Evolutionary conservation across 2,329 filamentous ascomycete genomes (phyloP), one percentile per base, ranked within the genome.

Genomic region (Penicillium sp.): DNA sequence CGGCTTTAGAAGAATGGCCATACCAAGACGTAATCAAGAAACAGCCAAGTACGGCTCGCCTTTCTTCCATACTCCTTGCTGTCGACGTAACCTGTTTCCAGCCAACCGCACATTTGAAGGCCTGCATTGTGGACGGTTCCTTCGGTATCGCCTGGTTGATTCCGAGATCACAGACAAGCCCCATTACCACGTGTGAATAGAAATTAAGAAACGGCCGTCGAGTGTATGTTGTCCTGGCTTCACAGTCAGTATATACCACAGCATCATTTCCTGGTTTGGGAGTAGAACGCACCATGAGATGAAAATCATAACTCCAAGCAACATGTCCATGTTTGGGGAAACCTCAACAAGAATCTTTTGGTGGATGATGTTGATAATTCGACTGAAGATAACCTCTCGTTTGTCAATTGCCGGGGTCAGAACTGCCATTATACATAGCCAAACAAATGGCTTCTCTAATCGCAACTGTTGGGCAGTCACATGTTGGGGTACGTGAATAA

Each of bases 31-130:
- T 75, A 16, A 80, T 58, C 8, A 74, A 74, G 67, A 80, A 85
- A 19, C 78, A 74, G 1, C 77, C 76, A 11, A 85, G 64, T 1
- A 80, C 70, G 2, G 79, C 77, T 55, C 83, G 74, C 6, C 78
- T 71, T 50, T 83, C 81, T 56, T 83, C 81, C 54, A 78, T 73
- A 0, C 80, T 81, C 39, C 78, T 43, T 62, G 63, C 14, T 21
- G 58, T 28, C 46, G 57, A 37, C 23, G 51, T 37, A 36, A 40
- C 51, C 19, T 53, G 58, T 45, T 53, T 61, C 45, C 51, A 55
- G 18, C 63, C 63, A 16, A 61, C 52, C 7, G 59, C 57, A 33
- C 51, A 42, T 48, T 64, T 65, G 23, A 63, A 65, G 19, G 58
- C 51, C 45, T 63, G 56, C 61, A 65, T 57, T 3, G 55, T 54